Percentiles rank a stretch among this genome's conserved stretches.
These are phyloP conservation scores for Tardiomyces digboiensis DNA, from an alignment of 1,139 yeast genomes.

Conservation along the genomic window DNA sequence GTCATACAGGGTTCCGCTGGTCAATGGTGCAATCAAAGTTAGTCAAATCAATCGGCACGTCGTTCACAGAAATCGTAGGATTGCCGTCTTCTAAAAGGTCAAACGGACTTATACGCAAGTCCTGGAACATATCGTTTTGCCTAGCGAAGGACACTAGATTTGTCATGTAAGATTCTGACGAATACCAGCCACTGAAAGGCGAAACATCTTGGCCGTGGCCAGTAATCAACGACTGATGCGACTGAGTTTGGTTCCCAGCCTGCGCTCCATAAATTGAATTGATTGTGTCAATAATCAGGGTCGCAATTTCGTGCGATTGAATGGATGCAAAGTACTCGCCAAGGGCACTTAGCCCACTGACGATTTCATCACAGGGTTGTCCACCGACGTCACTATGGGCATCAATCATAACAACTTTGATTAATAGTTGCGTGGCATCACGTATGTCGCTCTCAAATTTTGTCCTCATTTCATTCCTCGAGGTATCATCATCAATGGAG, in stretches of 20 bases:
- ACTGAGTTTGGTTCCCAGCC: background rate
- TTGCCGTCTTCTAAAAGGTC: slow-evolving; percentile 65
- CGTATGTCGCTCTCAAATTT: slow-evolving; percentile 13
- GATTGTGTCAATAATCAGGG: background rate
- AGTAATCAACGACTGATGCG: background rate
- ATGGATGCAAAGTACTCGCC: background rate
- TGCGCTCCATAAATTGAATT: background rate
- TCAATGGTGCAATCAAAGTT: slow-evolving; percentile 69
- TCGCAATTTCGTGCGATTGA: background rate
- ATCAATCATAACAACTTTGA: slow-evolving; percentile 54
- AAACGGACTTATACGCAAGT: slow-evolving; percentile 37
- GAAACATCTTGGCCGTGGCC: background rate
- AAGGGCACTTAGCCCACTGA: background rate
- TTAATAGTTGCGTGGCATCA: slow-evolving; percentile 25
- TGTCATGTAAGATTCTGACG: slow-evolving; percentile 13
- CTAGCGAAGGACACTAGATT: slow-evolving; percentile 29
- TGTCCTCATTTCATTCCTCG: background rate
- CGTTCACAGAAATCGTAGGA: slow-evolving; percentile 42
- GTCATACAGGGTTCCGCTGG: background rate
- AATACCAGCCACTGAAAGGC: slow-evolving; percentile 2
- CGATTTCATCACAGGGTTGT: background rate
- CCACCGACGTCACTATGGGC: slow-evolving; percentile 16
- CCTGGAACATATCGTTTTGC: slow-evolving; percentile 23
- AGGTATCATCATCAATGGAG: too few species aligned
- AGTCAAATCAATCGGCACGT: slow-evolving; percentile 60